Percentiles rank a stretch among this genome's conserved stretches.
Conservation (phyloP, 208 protist genomes). For the Lotmaria passim region DNA sequence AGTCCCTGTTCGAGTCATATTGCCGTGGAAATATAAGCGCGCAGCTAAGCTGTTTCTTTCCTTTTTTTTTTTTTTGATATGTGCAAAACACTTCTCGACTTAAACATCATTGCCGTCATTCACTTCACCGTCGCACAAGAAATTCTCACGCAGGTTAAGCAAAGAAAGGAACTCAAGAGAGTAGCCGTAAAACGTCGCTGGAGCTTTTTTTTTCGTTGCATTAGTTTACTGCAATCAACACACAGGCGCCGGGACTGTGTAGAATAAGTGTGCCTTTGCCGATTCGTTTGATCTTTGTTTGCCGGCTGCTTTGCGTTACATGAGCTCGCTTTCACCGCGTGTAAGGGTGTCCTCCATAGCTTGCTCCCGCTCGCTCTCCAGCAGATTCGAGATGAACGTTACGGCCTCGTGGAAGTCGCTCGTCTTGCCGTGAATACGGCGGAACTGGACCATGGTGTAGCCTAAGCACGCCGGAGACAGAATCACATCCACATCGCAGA, state of each 20-base stretch:
- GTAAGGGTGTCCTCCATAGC: constrained; percentile 84
- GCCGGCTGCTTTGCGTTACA: too few relatives aligned
- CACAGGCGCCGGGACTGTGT: too few relatives aligned
- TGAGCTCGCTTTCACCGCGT: constrained; percentile 84
- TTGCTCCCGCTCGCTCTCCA: constrained; percentile 79
- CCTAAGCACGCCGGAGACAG: constrained; percentile 70
- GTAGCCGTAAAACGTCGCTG: too few relatives aligned
- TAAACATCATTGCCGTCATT: too few relatives aligned
- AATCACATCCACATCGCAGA: constrained; percentile 83
- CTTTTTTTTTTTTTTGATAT: neutral
- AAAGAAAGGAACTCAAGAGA: too few relatives aligned
- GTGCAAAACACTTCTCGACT: constrained; percentile 1
- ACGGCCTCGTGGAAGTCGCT: constrained; percentile 89
- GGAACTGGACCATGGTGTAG: constrained; percentile 81
- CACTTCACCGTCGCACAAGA: too few relatives aligned
- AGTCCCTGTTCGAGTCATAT: too few relatives aligned
- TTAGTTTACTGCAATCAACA: too few relatives aligned
- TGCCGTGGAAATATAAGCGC: neutral
- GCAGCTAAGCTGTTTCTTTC: neutral
- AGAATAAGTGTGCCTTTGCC: too few relatives aligned
- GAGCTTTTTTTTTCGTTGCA: too few relatives aligned
- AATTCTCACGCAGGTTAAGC: too few relatives aligned
- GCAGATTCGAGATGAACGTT: constrained; percentile 67
- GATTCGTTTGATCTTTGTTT: too few relatives aligned
- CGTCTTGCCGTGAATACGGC: constrained; percentile 83